phyloP scores from a whole-genome alignment of 2,329 filamentous ascomycete genomes.

The Fusarium verticillioides region DNA sequence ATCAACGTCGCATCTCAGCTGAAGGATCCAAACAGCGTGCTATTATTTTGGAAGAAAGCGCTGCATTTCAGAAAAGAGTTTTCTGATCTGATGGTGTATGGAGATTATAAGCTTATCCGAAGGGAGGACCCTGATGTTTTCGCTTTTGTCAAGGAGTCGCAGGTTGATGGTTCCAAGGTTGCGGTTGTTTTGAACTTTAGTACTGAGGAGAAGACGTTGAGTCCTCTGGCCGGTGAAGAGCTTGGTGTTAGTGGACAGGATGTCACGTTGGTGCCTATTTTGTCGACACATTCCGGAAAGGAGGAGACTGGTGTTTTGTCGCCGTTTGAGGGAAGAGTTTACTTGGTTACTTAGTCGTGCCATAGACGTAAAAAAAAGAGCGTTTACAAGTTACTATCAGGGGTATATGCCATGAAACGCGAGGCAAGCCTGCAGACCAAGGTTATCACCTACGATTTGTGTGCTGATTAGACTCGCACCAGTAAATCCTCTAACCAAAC shows the following conservation, averaged over 20 bases:
- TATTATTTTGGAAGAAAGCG: slow-evolving; percentile 49
- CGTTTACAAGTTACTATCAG: not conserved
- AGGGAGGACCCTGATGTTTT: slow-evolving; percentile 42
- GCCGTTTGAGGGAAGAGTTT: slow-evolving; percentile 49
- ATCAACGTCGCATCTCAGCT: slow-evolving; percentile 69
- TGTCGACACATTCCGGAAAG: slow-evolving; percentile 45
- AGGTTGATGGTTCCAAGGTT: slow-evolving; percentile 35
- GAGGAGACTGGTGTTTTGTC: slow-evolving; percentile 19
- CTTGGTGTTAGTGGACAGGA: slow-evolving; percentile 21
- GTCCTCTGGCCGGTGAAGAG: slow-evolving; percentile 35
- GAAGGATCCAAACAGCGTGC: slow-evolving; percentile 50
- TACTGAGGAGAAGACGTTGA: slow-evolving; percentile 43
- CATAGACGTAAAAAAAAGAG: accelerated
- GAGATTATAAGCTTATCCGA: slow-evolving; percentile 45
- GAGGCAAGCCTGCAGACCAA: no score
- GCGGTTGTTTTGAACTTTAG: slow-evolving; percentile 51
- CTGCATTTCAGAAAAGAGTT: slow-evolving; percentile 47
- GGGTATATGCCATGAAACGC: no score
- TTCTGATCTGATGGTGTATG: slow-evolving; percentile 49
- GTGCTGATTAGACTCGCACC: no score
- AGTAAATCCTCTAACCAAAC: no score
- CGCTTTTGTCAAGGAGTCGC: slow-evolving; percentile 47
- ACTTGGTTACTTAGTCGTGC: slow-evolving; percentile 30
- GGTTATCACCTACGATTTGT: no score
- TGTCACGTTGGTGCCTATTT: slow-evolving; percentile 40